phyloP scores from a whole-genome alignment of 2,329 filamentous ascomycete genomes.

The Pseudogymnoascus sp. region DNA sequence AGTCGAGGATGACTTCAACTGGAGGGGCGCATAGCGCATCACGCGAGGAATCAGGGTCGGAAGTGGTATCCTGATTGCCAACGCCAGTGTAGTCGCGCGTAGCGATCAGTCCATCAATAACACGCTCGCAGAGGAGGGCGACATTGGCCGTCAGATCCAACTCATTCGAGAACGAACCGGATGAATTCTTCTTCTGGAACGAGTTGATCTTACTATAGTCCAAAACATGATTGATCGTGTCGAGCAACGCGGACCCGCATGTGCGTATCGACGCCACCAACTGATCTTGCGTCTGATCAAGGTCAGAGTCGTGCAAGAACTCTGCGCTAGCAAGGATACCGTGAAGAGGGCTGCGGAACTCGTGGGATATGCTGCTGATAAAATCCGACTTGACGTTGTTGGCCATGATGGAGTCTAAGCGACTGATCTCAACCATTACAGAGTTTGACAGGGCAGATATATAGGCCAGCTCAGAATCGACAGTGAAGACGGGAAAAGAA shows the following conservation, averaged over 20 bases:
- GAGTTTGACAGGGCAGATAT: conserved; percentile 23
- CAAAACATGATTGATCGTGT: conserved; percentile 45
- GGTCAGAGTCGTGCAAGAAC: conserved; percentile 40
- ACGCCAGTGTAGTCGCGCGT: background rate
- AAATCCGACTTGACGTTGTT: conserved; percentile 25
- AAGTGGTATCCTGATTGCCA: background rate
- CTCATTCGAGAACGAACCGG: conserved; percentile 22
- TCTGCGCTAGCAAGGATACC: conserved; percentile 47
- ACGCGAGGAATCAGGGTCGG: background rate
- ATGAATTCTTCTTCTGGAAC: conserved; percentile 20
- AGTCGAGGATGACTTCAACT: conserved; percentile 24
- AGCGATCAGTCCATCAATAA: conserved; percentile 26
- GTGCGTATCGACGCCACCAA: conserved; percentile 41
- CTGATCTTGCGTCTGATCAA: conserved; percentile 38
- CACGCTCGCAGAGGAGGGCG: conserved; percentile 25
- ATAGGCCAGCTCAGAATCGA: conserved; percentile 23
- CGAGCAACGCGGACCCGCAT: conserved; percentile 42
- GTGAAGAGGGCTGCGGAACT: conserved; percentile 25
- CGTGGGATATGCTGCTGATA: conserved; percentile 26
- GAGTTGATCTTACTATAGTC: conserved; percentile 47
- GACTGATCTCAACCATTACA: conserved; percentile 24
- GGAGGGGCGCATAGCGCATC: background rate
- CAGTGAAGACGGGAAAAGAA: conserved; percentile 22
- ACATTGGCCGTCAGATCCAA: conserved; percentile 23
- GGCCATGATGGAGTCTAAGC: conserved; percentile 23